Evolutionary conservation across 345 rosid species (phyloP).

Genomic region (rapeseed (Brassica napus)): DNA sequence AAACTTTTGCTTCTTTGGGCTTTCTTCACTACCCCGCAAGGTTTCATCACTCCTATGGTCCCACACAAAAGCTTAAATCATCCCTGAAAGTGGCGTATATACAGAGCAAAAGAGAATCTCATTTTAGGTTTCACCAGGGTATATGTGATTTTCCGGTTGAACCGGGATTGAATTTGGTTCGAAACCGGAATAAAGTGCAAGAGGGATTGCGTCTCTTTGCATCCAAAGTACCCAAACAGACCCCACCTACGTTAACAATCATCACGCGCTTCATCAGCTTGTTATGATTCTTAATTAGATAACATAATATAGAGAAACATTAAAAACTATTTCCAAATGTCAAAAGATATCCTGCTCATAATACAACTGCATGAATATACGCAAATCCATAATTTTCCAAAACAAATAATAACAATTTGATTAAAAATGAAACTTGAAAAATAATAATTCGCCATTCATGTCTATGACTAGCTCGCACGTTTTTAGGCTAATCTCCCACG

Average conservation of each 20-base stretch:
- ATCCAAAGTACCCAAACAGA: slow-evolving; percentile 39
- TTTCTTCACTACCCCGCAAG: slow-evolving; percentile 37
- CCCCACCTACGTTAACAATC: slow-evolving; percentile 18
- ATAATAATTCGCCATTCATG: slow-evolving; percentile 2
- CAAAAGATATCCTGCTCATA: neutral
- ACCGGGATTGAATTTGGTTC: slow-evolving; percentile 20
- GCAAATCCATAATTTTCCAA: neutral
- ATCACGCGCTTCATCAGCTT: slow-evolving; percentile 22
- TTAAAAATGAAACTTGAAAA: neutral
- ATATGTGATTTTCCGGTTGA: neutral
- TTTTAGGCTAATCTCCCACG: slow-evolving; percentile 29
- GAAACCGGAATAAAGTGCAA: slow-evolving; percentile 31
- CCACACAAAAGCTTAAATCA: slow-evolving; percentile 7
- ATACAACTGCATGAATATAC: slow-evolving; percentile 15
- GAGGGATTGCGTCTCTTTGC: slow-evolving; percentile 35
- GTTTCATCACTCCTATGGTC: slow-evolving; percentile 10
- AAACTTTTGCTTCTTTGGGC: slow-evolving; percentile 8
- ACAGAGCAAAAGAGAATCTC: slow-evolving; percentile 27
- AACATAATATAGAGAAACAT: neutral
- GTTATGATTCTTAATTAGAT: neutral
- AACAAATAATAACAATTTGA: neutral
- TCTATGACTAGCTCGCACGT: slow-evolving; percentile 34
- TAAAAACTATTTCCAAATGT: neutral
- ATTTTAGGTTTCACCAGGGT: neutral
- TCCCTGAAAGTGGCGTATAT: slow-evolving; percentile 31